Percentiles rank a stretch among this genome's conserved stretches.
Conservation (phyloP, 1,284 basidiomycete species). For the Boletellus deceptivus region DNA sequence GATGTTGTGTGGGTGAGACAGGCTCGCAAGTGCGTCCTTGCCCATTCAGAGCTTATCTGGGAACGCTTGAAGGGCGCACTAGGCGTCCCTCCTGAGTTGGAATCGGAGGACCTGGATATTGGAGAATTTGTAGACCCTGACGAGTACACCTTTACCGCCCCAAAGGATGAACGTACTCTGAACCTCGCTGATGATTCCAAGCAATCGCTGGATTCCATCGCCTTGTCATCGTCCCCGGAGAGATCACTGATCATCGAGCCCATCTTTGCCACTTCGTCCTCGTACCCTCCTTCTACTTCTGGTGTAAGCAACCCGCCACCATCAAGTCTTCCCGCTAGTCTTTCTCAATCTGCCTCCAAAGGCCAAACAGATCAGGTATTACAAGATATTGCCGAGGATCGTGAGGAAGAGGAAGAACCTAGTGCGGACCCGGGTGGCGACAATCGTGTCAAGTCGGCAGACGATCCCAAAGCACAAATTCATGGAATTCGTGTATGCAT, state of each 20-base stretch:
- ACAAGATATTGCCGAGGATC: slow-evolving; percentile 55
- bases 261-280: slow-evolving; percentile 34
- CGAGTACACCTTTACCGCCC: background rate
- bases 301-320: slow-evolving; percentile 35
- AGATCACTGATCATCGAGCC: slow-evolving; percentile 25
- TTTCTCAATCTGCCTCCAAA: slow-evolving; percentile 28
- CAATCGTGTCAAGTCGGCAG: slow-evolving; percentile 7
- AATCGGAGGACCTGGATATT: slow-evolving; percentile 41
- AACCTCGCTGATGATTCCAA: background rate
- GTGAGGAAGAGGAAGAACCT: slow-evolving; percentile 39
- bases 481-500: slow-evolving; percentile 64
- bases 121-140: slow-evolving; percentile 16
- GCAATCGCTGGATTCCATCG: background rate
- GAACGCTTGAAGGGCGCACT: slow-evolving; percentile 77
- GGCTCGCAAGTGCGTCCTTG: slow-evolving; percentile 63
- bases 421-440: slow-evolving; percentile 10
- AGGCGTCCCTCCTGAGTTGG: slow-evolving; percentile 74
- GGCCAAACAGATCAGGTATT: slow-evolving; percentile 36
- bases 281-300: slow-evolving; percentile 32
- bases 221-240: slow-evolving; percentile 8
- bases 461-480: slow-evolving; percentile 40
- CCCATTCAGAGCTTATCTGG: slow-evolving; percentile 77
- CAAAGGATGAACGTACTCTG: background rate
- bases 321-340: slow-evolving; percentile 36
- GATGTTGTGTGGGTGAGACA: slow-evolving; percentile 65